Evolutionary conservation across 768 basidiomycete genomes (phyloP).

Genomic region (Psilocybe azurescens): DNA sequence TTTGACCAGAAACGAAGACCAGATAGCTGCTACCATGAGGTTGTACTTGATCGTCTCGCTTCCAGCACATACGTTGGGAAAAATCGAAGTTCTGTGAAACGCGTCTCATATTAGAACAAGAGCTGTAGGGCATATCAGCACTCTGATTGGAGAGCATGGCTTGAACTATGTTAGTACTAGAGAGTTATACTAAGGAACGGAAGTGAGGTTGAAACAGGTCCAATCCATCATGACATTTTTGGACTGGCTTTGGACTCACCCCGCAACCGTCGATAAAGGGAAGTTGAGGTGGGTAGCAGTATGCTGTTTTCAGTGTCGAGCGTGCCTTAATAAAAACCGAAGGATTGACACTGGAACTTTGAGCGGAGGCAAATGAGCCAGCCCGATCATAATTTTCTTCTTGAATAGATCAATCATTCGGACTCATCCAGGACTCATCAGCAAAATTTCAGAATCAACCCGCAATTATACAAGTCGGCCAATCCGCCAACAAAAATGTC

Average conservation of each 20-base stretch:
- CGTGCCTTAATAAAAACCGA: conserved; percentile 9
- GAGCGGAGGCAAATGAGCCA: conserved; percentile 8
- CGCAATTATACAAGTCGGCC: conserved; percentile 6
- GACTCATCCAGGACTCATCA: not conserved
- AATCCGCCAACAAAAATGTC: conserved; percentile 12
- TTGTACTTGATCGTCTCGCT: not conserved
- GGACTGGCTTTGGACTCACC: not conserved
- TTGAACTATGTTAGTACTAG: not conserved
- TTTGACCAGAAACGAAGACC: not conserved
- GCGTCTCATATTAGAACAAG: not conserved
- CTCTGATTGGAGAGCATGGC: not conserved
- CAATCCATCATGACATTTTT: not conserved
- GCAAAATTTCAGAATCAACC: not conserved
- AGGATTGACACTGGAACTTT: conserved; percentile 2
- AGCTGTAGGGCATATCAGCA: not conserved
- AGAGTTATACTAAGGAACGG: not conserved
- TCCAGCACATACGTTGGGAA: not conserved
- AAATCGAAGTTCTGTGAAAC: not conserved
- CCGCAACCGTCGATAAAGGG: not conserved
- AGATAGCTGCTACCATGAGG: not conserved
- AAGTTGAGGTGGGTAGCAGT: not conserved
- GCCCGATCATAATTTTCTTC: not conserved
- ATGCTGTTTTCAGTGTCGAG: not conserved
- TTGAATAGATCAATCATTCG: not conserved
- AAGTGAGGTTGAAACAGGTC: conserved; percentile 2